Evolutionary conservation across 148 eudicot species (phyloP), one percentile per base, ranked within the genome.

Genomic region (Beta vulgaris): DNA sequence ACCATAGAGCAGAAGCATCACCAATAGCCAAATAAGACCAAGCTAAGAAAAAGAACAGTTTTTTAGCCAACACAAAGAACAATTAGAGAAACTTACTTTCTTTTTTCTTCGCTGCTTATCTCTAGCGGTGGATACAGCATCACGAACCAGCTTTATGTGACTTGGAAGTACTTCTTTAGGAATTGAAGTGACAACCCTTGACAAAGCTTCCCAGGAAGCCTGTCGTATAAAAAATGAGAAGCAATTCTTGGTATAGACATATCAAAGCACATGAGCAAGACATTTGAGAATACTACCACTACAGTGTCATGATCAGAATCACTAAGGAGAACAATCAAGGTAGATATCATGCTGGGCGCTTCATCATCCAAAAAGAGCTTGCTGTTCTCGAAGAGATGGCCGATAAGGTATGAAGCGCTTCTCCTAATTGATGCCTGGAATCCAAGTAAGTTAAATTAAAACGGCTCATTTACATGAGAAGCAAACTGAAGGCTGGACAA

Each of bases 121-220:
- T 84, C 97, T 82, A 42, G 97, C 87, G 71, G 98, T 90, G 40
- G 98, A 95, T 58, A 92, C 92, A 63, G 98, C 93, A 90, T 95
- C 98, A 35, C 98, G 96, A 35, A 95, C 97, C 73, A 95, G 80
- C 74, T 95, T 95, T 72, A 95, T 85, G 77, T 92, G 91, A 62
- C 92, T 90, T 14, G 98, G 96, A 75, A 95, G 96, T 80, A 90
- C 87, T 85, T 95, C 98, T 79, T 90, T 95, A 2, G 98, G 96
- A 77, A 95, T 83, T 26, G 98, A 92, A 46, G 86, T 69, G 51
- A 90, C 82, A 77, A 95, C 97, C 76, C 91, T 89, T 31, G 87
- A 85, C 76, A 95, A 86, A 36, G 97, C 98, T 89, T 90, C 96
- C 98, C 98, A 95, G 43, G 97, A 86, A 86, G 77, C 88, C 98